Evolutionary conservation across 345 rosid genomes (phyloP).

Genomic region (Acer yangbiense): DNA sequence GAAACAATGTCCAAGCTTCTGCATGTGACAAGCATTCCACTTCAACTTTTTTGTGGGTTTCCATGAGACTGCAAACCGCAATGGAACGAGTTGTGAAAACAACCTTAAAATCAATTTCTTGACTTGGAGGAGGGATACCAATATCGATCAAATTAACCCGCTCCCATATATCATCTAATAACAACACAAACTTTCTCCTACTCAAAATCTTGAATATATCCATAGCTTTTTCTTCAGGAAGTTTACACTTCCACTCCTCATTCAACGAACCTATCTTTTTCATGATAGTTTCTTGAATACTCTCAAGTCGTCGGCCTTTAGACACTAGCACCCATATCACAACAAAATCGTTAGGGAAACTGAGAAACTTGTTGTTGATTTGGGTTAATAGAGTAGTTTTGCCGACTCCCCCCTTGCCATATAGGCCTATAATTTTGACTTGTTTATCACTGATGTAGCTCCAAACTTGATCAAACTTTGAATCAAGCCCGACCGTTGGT

Average conservation of each 20-base stretch:
- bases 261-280: not conserved
- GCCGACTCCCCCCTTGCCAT: not conserved
- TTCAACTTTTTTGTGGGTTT: not conserved
- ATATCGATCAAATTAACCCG: not conserved
- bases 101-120: conserved; percentile 10
- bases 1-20: conserved; percentile 8
- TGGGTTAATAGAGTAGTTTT: not conserved
- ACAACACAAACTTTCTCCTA: not conserved
- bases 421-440: not conserved
- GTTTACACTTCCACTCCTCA: not conserved
- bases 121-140: conserved; percentile 7
- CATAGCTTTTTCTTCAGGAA: not conserved
- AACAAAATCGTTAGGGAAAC: not conserved
- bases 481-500: not conserved
- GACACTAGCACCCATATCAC: not conserved
- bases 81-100: conserved; percentile 15
- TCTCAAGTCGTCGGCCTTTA: not conserved
- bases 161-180: conserved; percentile 24
- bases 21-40: not conserved
- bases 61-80: conserved; percentile 12
- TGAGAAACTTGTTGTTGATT: not conserved
- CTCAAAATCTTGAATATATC: not conserved
- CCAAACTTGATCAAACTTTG: not conserved
- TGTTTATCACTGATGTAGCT: not conserved
- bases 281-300: not conserved